Percentiles rank a stretch among this genome's conserved stretches.
Conservation (phyloP, 225 moss, liverwort and hornwort genomes). For the Lunularia cruciata region DNA sequence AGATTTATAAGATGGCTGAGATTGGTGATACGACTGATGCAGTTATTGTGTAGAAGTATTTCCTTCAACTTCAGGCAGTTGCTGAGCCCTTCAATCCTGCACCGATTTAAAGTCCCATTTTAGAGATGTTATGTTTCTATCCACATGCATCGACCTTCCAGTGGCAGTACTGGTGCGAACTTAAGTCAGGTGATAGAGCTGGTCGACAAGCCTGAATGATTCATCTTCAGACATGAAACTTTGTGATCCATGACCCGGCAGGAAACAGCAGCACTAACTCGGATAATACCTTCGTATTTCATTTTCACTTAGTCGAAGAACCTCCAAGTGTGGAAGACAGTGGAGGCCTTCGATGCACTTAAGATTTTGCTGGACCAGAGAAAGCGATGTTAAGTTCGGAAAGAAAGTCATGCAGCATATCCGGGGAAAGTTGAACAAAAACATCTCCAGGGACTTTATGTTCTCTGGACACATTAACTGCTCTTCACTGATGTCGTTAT, state of each 20-base stretch:
- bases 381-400: slow-evolving; percentile 88
- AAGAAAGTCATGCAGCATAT: slow-evolving; percentile 99
- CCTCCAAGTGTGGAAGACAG: slow-evolving; percentile 83
- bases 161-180: too few relatives aligned
- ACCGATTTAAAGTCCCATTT: too few relatives aligned
- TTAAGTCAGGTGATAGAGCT: too few relatives aligned
- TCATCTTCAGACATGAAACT: too few relatives aligned
- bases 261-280: background rate
- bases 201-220: too few relatives aligned
- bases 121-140: too few relatives aligned
- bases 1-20: slow-evolving; percentile 74
- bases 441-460: slow-evolving; percentile 86
- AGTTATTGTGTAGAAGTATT: slow-evolving; percentile 79
- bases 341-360: slow-evolving; percentile 87
- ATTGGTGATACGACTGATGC: slow-evolving; percentile 71
- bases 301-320: slow-evolving; percentile 90
- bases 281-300: slow-evolving; percentile 69
- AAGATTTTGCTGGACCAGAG: slow-evolving; percentile 90
- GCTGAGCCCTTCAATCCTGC: slow-evolving; percentile 94
- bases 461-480: slow-evolving; percentile 78
- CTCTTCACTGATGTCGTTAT: slow-evolving; percentile 96
- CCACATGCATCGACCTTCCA: too few relatives aligned
- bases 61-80: slow-evolving; percentile 90
- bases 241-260: too few relatives aligned
- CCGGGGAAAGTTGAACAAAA: slow-evolving; percentile 86